Base-by-base conservation (phyloP, 257 asterid species). In the Petunia secreta region DNA sequence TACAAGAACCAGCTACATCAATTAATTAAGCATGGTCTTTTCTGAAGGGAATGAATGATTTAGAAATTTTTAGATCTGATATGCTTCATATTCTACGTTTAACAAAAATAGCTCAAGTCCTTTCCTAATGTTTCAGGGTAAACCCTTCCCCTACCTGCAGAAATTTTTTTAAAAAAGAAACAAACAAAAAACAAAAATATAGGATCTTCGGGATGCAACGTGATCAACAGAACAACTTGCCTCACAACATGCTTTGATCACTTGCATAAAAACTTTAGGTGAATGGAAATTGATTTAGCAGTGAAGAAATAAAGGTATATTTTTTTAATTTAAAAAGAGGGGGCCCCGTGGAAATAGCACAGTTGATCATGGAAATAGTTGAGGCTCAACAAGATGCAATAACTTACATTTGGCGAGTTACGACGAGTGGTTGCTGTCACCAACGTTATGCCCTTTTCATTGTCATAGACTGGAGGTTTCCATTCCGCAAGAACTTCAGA, bases 361-460 rank as follows among this genome's bases (percentile, higher is more conserved):
- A 46, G 41, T 16, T 44, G 16, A 40, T 46, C 41, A 69, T 25
- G 16, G 46, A 69, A 74, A 75, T 39, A 55, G 46, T 55, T 64
- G 44, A 78, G 54, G 65, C 5, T 55, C 36, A 63, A 63, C 48
- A 16, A 46, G 41, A 82, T 36, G 75, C n/a, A 82, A 57, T 34
- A 59, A 25, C 93, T 87, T 86, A 95, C 99, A 88, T 92, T 93
- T 41, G 97, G 99, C 80, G 98, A 93, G 85, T 95, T 95, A 62
- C 98, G 97, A 59, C 97, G 97, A 79, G 99, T 95, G 64, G 94
- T 88, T 65, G 99, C 99, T 25, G 98, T 92, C 90, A 91, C 95
- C 88, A 95, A 83, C 75, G 67, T 85, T 87, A 95, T 82, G 54
- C 99, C 99, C 43, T 62, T 89, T 59, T 85, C 85, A 82, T 95